A percentile compares a stretch with the other conserved stretches of the same genome.
Evolutionary conservation across 495 filamentous ascomycete genomes (phyloP).

Genomic region (Hyaloscypha hepaticicola): DNA sequence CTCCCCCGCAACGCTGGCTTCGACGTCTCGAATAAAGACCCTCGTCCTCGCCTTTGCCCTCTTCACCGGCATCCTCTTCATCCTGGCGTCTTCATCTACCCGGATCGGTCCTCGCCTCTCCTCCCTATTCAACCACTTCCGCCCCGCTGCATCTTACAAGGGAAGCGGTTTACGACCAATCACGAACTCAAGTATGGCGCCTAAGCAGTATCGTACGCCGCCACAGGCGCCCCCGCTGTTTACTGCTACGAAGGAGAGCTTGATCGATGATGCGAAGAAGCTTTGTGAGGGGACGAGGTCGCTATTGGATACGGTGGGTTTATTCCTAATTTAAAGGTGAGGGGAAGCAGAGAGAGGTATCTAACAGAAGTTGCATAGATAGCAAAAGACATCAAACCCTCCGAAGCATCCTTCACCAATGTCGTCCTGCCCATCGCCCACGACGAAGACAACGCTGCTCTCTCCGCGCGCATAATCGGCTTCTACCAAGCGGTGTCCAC

Average conservation of each 20-base stretch:
- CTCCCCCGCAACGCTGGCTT: neutral
- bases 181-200: slow-evolving; percentile 66
- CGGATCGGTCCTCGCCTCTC: slow-evolving; percentile 63
- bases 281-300: slow-evolving; percentile 67
- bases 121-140: slow-evolving; percentile 52
- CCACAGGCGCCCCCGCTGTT: slow-evolving; percentile 86
- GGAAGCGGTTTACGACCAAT: slow-evolving; percentile 19
- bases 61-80: slow-evolving; percentile 60
- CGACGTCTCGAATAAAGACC: neutral
- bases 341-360: neutral
- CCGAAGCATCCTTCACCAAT: slow-evolving; percentile 64
- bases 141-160: slow-evolving; percentile 17
- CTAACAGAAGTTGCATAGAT: slow-evolving; percentile 37
- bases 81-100: slow-evolving; percentile 64
- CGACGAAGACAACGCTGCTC: slow-evolving; percentile 63
- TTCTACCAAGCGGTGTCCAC: slow-evolving; percentile 83
- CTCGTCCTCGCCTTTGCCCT: slow-evolving; percentile 53
- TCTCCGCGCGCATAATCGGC: slow-evolving; percentile 60
- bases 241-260: slow-evolving; percentile 72
- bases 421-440: slow-evolving; percentile 62
- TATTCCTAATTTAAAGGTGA: neutral
- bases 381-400: slow-evolving; percentile 62
- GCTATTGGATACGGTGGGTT: slow-evolving; percentile 59
- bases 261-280: slow-evolving; percentile 73
- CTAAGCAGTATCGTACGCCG: slow-evolving; percentile 62